Percentiles rank a stretch among this genome's conserved stretches.
Conservation (phyloP, 371 early-diverging fungal species). For the Blakeslea trispora region DNA sequence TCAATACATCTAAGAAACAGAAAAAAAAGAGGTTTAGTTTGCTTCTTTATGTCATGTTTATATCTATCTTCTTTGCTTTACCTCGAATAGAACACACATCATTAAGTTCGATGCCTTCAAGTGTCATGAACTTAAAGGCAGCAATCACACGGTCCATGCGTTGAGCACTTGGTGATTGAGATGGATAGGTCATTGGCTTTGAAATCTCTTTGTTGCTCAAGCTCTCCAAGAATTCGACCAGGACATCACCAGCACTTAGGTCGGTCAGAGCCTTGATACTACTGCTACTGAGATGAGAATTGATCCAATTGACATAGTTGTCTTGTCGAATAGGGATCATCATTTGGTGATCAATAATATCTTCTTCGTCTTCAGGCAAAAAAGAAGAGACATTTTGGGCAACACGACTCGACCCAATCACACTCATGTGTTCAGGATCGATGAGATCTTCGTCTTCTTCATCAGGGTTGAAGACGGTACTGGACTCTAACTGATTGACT, state of each 20-base stretch:
- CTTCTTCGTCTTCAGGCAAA: neutral
- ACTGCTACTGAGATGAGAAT: conserved; percentile 35
- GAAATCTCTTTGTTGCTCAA: conserved; percentile 51
- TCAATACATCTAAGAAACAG: conserved; percentile 44
- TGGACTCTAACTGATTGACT: too few species aligned
- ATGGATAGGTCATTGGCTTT: conserved; percentile 11
- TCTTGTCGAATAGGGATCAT: conserved; percentile 10
- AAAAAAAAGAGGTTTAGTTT: neutral
- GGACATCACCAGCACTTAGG: conserved; percentile 50
- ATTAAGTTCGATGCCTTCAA: conserved; percentile 56
- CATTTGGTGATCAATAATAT: neutral
- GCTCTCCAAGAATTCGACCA: conserved; percentile 52
- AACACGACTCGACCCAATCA: conserved; percentile 10
- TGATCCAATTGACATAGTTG: conserved; percentile 59
- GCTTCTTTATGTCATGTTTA: too few species aligned
- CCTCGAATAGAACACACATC: conserved; percentile 58
- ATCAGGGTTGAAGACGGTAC: conserved; percentile 15
- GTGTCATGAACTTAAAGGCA: conserved; percentile 66
- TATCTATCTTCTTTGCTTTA: conserved; percentile 13
- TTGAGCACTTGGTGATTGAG: conserved; percentile 30
- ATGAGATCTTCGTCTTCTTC: conserved; percentile 51
- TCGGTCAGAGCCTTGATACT: conserved; percentile 36
- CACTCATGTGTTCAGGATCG: conserved; percentile 41
- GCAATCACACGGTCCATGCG: conserved; percentile 56
- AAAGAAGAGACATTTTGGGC: neutral